Evolutionary conservation across 805 yeast species (phyloP), one percentile per base, ranked within the genome.

Genomic region (Cephaloascus fragrans): DNA sequence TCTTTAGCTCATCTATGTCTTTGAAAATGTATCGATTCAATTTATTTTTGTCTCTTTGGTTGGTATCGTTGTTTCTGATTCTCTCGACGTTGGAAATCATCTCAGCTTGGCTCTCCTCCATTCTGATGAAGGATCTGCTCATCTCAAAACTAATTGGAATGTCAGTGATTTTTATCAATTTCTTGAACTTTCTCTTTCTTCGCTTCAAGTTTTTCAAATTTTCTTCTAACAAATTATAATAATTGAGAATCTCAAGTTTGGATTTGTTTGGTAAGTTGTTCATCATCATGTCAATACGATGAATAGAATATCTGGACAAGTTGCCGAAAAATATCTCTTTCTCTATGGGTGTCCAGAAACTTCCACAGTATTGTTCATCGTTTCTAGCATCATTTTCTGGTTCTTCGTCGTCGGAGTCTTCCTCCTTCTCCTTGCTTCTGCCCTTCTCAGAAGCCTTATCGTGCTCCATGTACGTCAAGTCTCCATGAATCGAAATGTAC

Each of bases 111-210:
- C 46, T 45, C 26, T 72, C 71, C 45, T 78, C 84, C 44, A 69
- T 49, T 4, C 53, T 49, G 1, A 71, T 47, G 40, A 61, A 69
- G 16, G 51, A 51, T 5, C 61, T 62, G 42, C 71, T 68, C 60
- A 77, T 61, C 46, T 78, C 84, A 42, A 61, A 54, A 1, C 79
- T 73, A 3, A 62, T 60, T 1, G 83, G 83, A 8, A 77, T 53
- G 10, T 72, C 71, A 20, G 57, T 53, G 47, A 72, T 70, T 12
- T 54, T 47, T 3, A 64, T 40, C 23, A 70, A 47, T 16, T 47
- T 38, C 18, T 44, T 42, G 26, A 44, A 45, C 1, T 35, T 32
- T 19, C 45, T 47, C 28, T 35, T 38, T 32, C 39, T 46, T 28
- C 37, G 40, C 42, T 67, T 67, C 19, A 41, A 40, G 16, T 39